phyloP scores from a whole-genome alignment of 2,329 filamentous ascomycete species.

The Aspergillus chevalieri region DNA sequence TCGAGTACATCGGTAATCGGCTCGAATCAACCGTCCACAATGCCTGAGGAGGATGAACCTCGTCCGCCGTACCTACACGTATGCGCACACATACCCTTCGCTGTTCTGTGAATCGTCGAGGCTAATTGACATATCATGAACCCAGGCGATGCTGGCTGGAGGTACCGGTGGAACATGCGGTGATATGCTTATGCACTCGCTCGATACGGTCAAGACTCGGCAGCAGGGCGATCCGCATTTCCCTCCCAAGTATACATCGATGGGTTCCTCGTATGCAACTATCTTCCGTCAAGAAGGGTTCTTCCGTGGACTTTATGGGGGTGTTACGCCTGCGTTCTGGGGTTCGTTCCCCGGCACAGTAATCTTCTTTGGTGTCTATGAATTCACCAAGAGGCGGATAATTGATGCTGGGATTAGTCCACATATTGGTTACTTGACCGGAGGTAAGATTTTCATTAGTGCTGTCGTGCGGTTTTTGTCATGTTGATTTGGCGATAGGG shows the following conservation, averaged over 20 bases:
- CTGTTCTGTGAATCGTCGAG: neutral
- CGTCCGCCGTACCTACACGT: slow-evolving; percentile 61
- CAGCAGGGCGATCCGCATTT: slow-evolving; percentile 94
- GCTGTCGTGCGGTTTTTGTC: neutral
- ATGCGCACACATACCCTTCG: slow-evolving; percentile 25
- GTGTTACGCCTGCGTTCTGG: slow-evolving; percentile 83
- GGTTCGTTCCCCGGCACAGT: slow-evolving; percentile 92
- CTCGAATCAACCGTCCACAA: slow-evolving; percentile 14
- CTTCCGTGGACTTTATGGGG: slow-evolving; percentile 78
- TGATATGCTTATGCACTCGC: slow-evolving; percentile 96
- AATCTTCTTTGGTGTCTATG: slow-evolving; percentile 93
- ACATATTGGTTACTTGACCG: slow-evolving; percentile 76
- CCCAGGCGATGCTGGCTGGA: slow-evolving; percentile 86
- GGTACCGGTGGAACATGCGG: slow-evolving; percentile 88
- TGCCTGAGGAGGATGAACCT: slow-evolving; percentile 48
- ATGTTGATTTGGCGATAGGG: slow-evolving; percentile 45
- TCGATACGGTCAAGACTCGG: slow-evolving; percentile 96
- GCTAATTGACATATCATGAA: slow-evolving; percentile 4
- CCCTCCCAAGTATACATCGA: slow-evolving; percentile 84
- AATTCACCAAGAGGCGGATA: slow-evolving; percentile 86
- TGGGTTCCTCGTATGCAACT: slow-evolving; percentile 84
- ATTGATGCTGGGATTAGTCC: slow-evolving; percentile 77
- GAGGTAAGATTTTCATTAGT: slow-evolving; percentile 51
- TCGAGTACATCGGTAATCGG: slow-evolving; percentile 6
- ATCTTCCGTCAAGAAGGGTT: slow-evolving; percentile 92